Conservation (phyloP, 2,329 filamentous ascomycete species). For the Colletotrichum neosansevieriae region DNA sequence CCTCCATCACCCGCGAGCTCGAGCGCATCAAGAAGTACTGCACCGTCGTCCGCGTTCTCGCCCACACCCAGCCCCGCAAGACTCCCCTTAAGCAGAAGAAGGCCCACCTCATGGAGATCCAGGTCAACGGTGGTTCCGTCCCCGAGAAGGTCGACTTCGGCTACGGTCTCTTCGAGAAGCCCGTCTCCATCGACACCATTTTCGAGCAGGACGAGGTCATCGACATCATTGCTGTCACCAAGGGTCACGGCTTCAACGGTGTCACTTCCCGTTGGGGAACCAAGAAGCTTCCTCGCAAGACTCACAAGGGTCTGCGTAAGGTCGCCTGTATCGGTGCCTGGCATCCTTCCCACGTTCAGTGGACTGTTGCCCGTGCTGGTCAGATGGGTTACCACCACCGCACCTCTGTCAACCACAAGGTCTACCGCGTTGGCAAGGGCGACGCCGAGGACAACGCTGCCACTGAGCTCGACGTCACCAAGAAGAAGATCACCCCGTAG, state of each 20-base stretch:
- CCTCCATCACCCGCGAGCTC: conserved; percentile 94
- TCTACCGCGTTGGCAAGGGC: conserved; percentile 98
- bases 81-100: conserved; percentile 99
- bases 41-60: conserved; percentile 98
- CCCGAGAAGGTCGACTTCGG: conserved; percentile 98
- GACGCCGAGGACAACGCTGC: conserved; percentile 91
- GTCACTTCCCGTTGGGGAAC: conserved; percentile 99
- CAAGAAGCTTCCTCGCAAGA: conserved; percentile 99
- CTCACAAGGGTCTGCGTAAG: conserved; percentile 99
- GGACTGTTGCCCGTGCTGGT: conserved; percentile 99
- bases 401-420: conserved; percentile 99
- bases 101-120: conserved; percentile 99
- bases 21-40: conserved; percentile 99
- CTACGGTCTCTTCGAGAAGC: conserved; percentile 98
- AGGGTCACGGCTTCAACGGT: conserved; percentile 98
- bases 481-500: conserved; percentile 99
- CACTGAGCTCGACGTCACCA: conserved; percentile 95
- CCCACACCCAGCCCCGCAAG: conserved; percentile 99
- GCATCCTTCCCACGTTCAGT: conserved; percentile 99
- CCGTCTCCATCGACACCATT: conserved; percentile 89
- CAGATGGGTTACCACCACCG: conserved; percentile 99
- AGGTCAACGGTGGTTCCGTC: conserved; percentile 97
- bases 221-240: conserved; percentile 98
- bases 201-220: conserved; percentile 99
- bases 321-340: conserved; percentile 99